These are phyloP conservation scores for Brassica rapa DNA, from an alignment of 345 rosid species.

Conservation along the genomic window DNA sequence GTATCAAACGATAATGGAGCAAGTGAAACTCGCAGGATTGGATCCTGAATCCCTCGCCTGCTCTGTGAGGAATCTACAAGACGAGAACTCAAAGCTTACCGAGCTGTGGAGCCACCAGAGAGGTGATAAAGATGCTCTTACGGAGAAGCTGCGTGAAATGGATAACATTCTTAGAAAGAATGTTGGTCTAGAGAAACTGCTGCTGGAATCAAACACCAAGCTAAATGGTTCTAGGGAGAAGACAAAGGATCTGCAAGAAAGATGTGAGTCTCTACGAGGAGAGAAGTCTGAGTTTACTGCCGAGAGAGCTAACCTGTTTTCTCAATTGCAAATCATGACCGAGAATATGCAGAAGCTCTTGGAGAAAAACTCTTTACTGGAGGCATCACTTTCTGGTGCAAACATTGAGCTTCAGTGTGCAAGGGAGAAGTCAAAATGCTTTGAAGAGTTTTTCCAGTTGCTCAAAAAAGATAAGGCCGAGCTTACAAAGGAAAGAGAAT, in stretches of 20 bases:
- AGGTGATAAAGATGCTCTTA: conserved; percentile 51
- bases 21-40: conserved; percentile 67
- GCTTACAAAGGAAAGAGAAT: conserved; percentile 56
- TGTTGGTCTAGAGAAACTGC: conserved; percentile 58
- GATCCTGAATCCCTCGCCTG: conserved; percentile 53
- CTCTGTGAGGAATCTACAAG: conserved; percentile 64
- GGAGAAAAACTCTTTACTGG: conserved; percentile 58
- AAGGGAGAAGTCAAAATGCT: conserved; percentile 61
- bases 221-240: conserved; percentile 66
- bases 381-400: conserved; percentile 63
- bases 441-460: conserved; percentile 71
- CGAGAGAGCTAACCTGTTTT: conserved; percentile 76
- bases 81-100: conserved; percentile 63
- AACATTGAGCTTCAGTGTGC: conserved; percentile 75
- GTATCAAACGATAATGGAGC: conserved; percentile 60
- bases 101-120: conserved; percentile 52
- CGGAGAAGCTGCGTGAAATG: conserved; percentile 59
- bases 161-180: conserved; percentile 59
- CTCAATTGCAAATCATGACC: conserved; percentile 74
- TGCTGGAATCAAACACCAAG: conserved; percentile 72
- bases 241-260: conserved; percentile 59
- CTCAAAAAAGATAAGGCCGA: conserved; percentile 72
- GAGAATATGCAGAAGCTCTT: conserved; percentile 74
- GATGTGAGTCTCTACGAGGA: conserved; percentile 63
- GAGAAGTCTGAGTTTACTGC: conserved; percentile 66